A percentile compares a stretch with the other conserved stretches of the same genome.
Conservation (phyloP, 768 basidiomycete species). For the Suillus placidus region DNA sequence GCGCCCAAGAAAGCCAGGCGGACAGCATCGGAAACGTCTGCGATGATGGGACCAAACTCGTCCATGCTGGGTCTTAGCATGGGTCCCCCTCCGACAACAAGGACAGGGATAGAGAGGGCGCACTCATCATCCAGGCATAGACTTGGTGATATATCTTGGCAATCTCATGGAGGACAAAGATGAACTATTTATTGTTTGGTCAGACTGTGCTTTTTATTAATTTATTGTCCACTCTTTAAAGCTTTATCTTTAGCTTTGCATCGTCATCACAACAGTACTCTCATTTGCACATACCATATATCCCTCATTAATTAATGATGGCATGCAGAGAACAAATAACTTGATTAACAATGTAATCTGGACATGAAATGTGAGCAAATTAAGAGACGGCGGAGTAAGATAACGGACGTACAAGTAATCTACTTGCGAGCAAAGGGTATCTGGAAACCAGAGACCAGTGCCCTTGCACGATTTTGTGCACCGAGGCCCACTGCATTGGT, state of each 20-base stretch:
- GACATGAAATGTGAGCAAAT: neutral
- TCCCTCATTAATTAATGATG: constrained; percentile 33
- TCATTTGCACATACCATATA: constrained; percentile 35
- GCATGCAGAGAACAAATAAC: constrained; percentile 17
- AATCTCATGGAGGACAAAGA: constrained; percentile 29
- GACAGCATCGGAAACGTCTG: constrained; percentile 69
- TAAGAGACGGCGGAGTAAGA: neutral
- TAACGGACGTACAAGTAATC: constrained; percentile 10
- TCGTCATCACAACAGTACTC: constrained; percentile 30
- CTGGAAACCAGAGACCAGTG: constrained; percentile 88
- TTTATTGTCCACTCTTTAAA: constrained; percentile 23
- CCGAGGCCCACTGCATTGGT: constrained; percentile 88
- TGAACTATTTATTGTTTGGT: constrained; percentile 19
- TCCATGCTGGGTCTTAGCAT: constrained; percentile 20
- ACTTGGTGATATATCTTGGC: constrained; percentile 69
- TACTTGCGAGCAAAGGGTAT: constrained; percentile 74
- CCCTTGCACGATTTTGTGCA: constrained; percentile 86
- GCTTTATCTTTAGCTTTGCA: constrained; percentile 18
- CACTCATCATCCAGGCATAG: constrained; percentile 50
- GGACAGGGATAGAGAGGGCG: constrained; percentile 38
- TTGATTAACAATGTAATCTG: constrained; percentile 4
- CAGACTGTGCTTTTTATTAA: constrained; percentile 12
- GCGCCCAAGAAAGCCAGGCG: constrained; percentile 69
- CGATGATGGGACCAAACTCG: constrained; percentile 30
- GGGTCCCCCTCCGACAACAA: constrained; percentile 21